Base-by-base conservation (phyloP, 1,284 basidiomycete species). In the Cryptococcus sp. region DNA sequence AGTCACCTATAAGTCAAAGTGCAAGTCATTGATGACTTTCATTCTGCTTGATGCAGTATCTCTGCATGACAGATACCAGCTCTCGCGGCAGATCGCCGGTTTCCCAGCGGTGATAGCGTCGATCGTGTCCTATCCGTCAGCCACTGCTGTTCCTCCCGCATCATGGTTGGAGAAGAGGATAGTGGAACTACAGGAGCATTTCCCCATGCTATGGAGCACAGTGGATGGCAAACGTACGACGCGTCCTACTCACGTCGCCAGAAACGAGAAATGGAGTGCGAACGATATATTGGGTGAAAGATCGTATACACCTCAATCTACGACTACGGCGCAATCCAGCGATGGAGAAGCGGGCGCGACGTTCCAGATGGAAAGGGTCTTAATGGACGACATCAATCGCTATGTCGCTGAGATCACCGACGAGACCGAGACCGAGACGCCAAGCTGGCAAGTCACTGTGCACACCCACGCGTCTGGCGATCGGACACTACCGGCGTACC, bases 21-120 rank as follows among this genome's bases (percentile, higher is more conserved):
- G 13, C 13, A 35, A 13, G 10, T 35, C 13, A 35, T 35, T 35
- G 31, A 35, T 8, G 31, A 8, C 31, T 5, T 8, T 35, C 31
- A 10, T 35, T 35, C 8, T 35, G 5, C 31, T 35, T 35, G 13
- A 35, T 35, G 31, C 55, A 70, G 68, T 69, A 23, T 62, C 68
- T 19, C 52, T 62, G 25, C 68, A 69, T 49, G 71, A 74, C 47
- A 67, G 69, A 19, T 72, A 60, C 61, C 60, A 60, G 42, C 60
- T 71, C 19, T 59, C 62, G 22, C 65, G 72, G 16, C 63, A 67
- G 15, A 68, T 68, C 54, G 52, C 56, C 1, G 69, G 68, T 4
- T 64, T 60, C 17, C 62, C 67, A 10, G 61, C 63, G 17, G 45
- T 62, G 15, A 61, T 71, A 40, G 50, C 64, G 15, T 51, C 65